Evolutionary conservation across 768 basidiomycete genomes (phyloP), one percentile per base, ranked within the genome.

Genomic region (Baorangia bicolor): DNA sequence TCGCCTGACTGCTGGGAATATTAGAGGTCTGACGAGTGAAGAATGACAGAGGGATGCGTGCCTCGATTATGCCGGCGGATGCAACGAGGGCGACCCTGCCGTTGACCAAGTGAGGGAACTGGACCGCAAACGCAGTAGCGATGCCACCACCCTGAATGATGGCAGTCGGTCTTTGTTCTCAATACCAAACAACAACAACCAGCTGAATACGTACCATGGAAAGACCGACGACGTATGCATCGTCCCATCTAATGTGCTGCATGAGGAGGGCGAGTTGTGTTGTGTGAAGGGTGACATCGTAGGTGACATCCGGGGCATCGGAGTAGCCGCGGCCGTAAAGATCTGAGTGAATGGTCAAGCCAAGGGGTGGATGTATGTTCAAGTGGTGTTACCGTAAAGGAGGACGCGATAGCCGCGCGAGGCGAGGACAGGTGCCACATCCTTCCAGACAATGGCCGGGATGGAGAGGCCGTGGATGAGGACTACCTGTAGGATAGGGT

Each of bases 311-410:
- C 0, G 90, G 90, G 1, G 90, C 89, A 53, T 89, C 90, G 1
- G 89, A 90, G 70, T 92, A 93, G 5, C 90, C 90, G 37, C 90
- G 81, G 13, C 90, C 91, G 56, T 90, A 91, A 20, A 92, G 75
- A 73, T 93, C 90, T 90, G 56, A 16, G 16, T 3, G 5, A 49
- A n/a, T 3, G 18, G 46, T 62, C 56, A 59, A 30, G 38, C 43
- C 28, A 37, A 41, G 39, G 18, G 37, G n/a, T 27, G 27, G 23
- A 20, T n/a, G 40, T 23, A 31, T 12, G 43, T 21, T 47, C 16
- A 46, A 27, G 44, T 43, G 20, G 18, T 7, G 74, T 23, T 39
- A 88, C 89, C 89, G 59, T 90, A 93, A 8, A 90, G 75, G 25
- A 93, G 77, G 44, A 92, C 85, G 53, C 86, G 87, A 73, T 83